These are phyloP conservation scores for Leucosporidium scottii DNA, from an alignment of 768 basidiomycete species.

Conservation along the genomic window DNA sequence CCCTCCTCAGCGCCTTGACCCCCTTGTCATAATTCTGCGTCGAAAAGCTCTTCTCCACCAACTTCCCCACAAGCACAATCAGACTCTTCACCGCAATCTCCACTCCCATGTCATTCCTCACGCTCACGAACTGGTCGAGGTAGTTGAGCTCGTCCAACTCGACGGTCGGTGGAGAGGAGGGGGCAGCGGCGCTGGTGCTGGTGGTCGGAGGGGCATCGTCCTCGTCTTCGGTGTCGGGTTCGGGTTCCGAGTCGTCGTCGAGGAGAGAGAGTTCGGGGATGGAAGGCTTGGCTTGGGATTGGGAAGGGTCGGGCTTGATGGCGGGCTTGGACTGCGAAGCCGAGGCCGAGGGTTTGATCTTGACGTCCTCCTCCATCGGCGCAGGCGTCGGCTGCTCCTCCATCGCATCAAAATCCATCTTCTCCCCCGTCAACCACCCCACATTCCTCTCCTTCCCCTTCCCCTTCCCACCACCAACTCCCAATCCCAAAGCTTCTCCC, in stretches of 20 bases:
- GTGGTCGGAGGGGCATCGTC: constrained; percentile 35
- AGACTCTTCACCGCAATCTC: constrained; percentile 63
- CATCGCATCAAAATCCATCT: neutral
- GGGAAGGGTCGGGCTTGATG: neutral
- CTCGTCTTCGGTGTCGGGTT: too few species aligned
- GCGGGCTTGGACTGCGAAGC: neutral
- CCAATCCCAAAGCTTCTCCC: neutral
- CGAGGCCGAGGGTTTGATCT: neutral
- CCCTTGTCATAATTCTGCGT: constrained; percentile 60
- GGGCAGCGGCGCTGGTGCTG: neutral
- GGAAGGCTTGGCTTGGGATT: neutral
- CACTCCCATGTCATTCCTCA: constrained; percentile 69
- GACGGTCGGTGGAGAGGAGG: neutral
- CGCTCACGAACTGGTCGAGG: neutral
- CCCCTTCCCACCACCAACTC: too few species aligned
- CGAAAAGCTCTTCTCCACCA: constrained; percentile 50
- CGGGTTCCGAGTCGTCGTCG: constrained; percentile 48
- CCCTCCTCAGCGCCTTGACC: constrained; percentile 60
- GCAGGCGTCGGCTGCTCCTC: constrained; percentile 7
- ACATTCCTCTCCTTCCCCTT: too few species aligned
- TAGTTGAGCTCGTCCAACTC: too few species aligned
- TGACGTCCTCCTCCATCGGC: constrained; percentile 12
- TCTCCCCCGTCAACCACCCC: too few species aligned
- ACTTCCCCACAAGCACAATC: constrained; percentile 54
- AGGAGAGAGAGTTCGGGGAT: constrained; percentile 42